Percentiles rank a stretch among this genome's conserved stretches.
phyloP scores from a whole-genome alignment of 345 rosid species.

The Excoecaria agallocha region DNA sequence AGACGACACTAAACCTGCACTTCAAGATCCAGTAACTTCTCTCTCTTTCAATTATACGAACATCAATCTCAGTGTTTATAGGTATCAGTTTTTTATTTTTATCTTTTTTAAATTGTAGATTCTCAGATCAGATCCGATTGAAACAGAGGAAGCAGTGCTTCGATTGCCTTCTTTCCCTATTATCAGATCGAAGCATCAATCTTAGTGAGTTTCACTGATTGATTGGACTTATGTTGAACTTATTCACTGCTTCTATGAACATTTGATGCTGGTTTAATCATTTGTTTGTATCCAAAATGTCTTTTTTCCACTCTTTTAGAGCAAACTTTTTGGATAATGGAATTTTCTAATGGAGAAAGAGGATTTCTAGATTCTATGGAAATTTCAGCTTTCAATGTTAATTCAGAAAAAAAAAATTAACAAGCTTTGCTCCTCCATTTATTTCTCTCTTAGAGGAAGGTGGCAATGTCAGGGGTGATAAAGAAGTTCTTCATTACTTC shows the following conservation, averaged over 20 bases:
- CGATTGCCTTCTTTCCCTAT: conserved; percentile 52
- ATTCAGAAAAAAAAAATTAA: no score
- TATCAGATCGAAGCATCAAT: conserved; percentile 9
- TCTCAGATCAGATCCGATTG: conserved; percentile 67
- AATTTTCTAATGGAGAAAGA: background rate
- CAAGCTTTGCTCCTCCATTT: background rate
- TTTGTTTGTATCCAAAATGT: background rate
- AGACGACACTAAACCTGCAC: conserved; percentile 74
- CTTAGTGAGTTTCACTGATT: background rate
- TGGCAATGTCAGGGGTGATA: conserved; percentile 60
- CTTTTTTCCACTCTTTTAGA: background rate
- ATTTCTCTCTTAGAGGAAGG: background rate
- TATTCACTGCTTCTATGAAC: background rate
- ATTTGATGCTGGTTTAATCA: background rate
- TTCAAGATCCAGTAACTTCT: conserved; percentile 62
- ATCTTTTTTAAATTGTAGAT: conserved; percentile 34
- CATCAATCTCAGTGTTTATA: background rate
- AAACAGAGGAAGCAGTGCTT: conserved; percentile 73
- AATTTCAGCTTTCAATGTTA: no score
- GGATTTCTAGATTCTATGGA: no score
- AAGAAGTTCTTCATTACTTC: conserved; percentile 74
- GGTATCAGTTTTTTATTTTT: background rate
- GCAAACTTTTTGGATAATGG: background rate
- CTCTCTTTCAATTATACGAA: background rate
- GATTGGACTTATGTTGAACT: background rate